These are phyloP conservation scores for Pisolithus tinctorius DNA, from an alignment of 768 basidiomycete genomes.

Conservation along the genomic window DNA sequence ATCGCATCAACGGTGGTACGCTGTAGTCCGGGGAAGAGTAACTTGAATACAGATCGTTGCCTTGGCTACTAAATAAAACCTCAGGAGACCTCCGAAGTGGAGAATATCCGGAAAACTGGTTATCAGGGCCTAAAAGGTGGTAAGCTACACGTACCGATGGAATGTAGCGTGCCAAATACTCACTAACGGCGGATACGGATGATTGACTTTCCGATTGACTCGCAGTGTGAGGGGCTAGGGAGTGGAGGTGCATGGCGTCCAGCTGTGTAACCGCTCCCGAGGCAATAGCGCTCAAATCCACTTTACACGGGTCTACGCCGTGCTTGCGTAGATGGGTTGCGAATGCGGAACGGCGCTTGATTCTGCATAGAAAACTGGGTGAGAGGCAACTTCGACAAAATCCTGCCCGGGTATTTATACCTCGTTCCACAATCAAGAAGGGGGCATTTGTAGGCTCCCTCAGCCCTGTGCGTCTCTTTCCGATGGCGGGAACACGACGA, in stretches of 20 bases:
- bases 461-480: conserved; percentile 47
- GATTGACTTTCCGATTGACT: conserved; percentile 3
- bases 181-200: conserved; percentile 8
- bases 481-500: conserved; percentile 63
- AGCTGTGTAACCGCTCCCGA: conserved; percentile 1
- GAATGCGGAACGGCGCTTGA: conserved; percentile 59
- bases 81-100: conserved; percentile 3
- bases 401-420: conserved; percentile 22
- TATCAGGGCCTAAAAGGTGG: conserved; percentile 9
- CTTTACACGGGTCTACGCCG: conserved; percentile 19
- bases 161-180: conserved; percentile 1
- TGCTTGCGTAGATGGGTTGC: conserved; percentile 49
- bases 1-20: not conserved
- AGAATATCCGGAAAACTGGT: not conserved
- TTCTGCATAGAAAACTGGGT: conserved; percentile 31
- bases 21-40: not conserved
- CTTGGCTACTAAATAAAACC: conserved; percentile 3
- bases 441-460: conserved; percentile 41
- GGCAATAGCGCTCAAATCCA: conserved; percentile 20
- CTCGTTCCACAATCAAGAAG: conserved; percentile 39
- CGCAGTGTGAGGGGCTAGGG: conserved; percentile 2
- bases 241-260: conserved; percentile 10
- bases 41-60: not conserved
- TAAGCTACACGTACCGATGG: conserved; percentile 1
- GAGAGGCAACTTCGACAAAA: not conserved